Evolutionary conservation across 768 basidiomycete genomes (phyloP).

Genomic region (Antrodiella citrinella): DNA sequence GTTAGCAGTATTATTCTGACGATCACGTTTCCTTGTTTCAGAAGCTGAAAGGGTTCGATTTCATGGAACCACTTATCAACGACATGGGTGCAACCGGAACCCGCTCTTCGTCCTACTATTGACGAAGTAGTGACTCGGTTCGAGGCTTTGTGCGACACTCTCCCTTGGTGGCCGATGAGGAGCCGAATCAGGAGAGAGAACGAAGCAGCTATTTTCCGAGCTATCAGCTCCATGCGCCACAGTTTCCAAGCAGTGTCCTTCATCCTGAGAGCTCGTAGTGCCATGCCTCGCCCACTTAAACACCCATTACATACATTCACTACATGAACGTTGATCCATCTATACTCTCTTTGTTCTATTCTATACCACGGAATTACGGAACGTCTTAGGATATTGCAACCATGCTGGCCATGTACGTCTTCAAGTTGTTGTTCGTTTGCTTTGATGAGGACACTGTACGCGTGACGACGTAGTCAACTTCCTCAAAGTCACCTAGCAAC

Average conservation of each 20-base stretch:
- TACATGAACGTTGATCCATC: too few species aligned
- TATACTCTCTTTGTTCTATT: too few species aligned
- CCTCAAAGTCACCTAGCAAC: too few species aligned
- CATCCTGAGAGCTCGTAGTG: neutral
- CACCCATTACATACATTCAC: neutral
- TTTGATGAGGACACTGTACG: too few species aligned
- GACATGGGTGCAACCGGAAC: slow-evolving; percentile 27
- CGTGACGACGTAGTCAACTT: too few species aligned
- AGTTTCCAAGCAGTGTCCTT: neutral
- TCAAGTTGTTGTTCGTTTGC: too few species aligned
- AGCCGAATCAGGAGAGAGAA: slow-evolving; percentile 15
- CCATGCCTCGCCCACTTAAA: neutral
- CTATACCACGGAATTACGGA: too few species aligned
- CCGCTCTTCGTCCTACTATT: slow-evolving; percentile 24
- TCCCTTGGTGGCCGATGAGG: slow-evolving; percentile 23
- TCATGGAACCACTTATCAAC: slow-evolving; percentile 21
- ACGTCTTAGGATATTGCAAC: too few species aligned
- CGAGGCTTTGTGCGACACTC: slow-evolving; percentile 9
- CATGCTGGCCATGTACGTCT: too few species aligned
- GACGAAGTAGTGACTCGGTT: slow-evolving; percentile 24
- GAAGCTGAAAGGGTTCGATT: slow-evolving; percentile 18
- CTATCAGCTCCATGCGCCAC: neutral
- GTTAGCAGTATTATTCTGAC: neutral
- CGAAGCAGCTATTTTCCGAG: neutral
- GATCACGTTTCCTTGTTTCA: neutral